A percentile compares a stretch with the other conserved stretches of the same genome.
Evolutionary conservation across 2,329 filamentous ascomycete genomes (phyloP).

Genomic region (Colletotrichum australisinense): DNA sequence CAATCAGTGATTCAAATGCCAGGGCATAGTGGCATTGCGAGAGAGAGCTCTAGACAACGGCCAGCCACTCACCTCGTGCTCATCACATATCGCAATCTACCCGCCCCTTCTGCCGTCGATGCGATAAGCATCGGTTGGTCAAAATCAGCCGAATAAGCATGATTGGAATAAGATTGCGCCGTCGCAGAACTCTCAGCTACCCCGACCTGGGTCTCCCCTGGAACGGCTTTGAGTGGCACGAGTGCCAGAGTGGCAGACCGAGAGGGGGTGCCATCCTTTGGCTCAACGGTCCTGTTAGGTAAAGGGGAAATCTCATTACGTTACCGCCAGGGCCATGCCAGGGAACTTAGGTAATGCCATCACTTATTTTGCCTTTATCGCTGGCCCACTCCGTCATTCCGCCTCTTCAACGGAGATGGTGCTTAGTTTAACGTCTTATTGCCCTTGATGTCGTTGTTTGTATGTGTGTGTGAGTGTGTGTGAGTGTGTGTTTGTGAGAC

Average conservation of each 20-base stretch:
- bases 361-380: not conserved
- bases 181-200: not conserved
- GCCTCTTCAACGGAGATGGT: not conserved
- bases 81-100: constrained; percentile 1
- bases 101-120: not conserved
- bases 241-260: not conserved
- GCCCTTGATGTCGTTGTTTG: not conserved
- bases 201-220: constrained; percentile 19
- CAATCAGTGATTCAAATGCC: not conserved
- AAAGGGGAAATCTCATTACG: constrained; percentile 14
- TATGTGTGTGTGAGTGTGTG: not conserved
- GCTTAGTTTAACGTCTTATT: constrained; percentile 1
- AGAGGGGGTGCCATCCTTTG: too few relatives aligned
- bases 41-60: not conserved
- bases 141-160: constrained; percentile 25
- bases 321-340: not conserved
- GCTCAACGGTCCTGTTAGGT: not conserved
- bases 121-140: constrained; percentile 20
- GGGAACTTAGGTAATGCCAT: constrained; percentile 1
- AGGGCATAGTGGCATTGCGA: too few relatives aligned
- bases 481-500: not conserved
- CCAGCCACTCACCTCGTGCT: not conserved
- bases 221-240: not conserved
- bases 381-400: not conserved
- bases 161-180: constrained; percentile 30